Evolutionary conservation across 2,329 filamentous ascomycete species (phyloP).

Genomic region (Aspergillus caelatus): DNA sequence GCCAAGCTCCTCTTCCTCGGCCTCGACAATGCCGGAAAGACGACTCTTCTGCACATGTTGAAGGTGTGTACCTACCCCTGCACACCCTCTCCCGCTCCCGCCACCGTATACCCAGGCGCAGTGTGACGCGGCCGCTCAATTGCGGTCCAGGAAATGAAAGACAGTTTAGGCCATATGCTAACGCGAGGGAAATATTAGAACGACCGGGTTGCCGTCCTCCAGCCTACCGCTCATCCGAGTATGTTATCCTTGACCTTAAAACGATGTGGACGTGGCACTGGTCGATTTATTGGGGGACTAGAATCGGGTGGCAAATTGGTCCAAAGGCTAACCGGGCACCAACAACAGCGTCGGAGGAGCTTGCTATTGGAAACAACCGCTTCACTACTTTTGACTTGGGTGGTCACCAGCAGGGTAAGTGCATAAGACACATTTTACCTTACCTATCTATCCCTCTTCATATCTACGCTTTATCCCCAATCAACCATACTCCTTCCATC

Average conservation of each 20-base stretch:
- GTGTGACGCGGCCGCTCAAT: not conserved
- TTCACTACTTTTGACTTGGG: constrained; percentile 95
- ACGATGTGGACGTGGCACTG: not conserved
- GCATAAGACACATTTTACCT: not conserved
- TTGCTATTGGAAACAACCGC: constrained; percentile 88
- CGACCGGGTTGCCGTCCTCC: constrained; percentile 86
- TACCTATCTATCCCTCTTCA: not conserved
- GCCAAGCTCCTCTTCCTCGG: constrained; percentile 93
- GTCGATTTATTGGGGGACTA: not conserved
- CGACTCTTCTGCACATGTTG: constrained; percentile 90
- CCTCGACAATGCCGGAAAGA: constrained; percentile 93
- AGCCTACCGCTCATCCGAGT: constrained; percentile 91
- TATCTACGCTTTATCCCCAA: not conserved
- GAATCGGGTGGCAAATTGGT: not conserved
- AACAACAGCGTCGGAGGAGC: constrained; percentile 77
- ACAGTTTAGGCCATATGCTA: not conserved
- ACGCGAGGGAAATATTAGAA: constrained; percentile 59
- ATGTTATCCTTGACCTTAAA: constrained; percentile 46
- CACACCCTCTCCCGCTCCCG: not conserved
- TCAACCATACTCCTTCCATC: not conserved
- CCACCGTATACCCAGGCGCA: not conserved
- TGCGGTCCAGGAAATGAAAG: not conserved
- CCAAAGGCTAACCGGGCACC: constrained; percentile 6
- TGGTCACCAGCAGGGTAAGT: constrained; percentile 83
- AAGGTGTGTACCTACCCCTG: constrained; percentile 65